phyloP scores from a whole-genome alignment of 495 filamentous ascomycete genomes.

The Alectoria sarmentosa region DNA sequence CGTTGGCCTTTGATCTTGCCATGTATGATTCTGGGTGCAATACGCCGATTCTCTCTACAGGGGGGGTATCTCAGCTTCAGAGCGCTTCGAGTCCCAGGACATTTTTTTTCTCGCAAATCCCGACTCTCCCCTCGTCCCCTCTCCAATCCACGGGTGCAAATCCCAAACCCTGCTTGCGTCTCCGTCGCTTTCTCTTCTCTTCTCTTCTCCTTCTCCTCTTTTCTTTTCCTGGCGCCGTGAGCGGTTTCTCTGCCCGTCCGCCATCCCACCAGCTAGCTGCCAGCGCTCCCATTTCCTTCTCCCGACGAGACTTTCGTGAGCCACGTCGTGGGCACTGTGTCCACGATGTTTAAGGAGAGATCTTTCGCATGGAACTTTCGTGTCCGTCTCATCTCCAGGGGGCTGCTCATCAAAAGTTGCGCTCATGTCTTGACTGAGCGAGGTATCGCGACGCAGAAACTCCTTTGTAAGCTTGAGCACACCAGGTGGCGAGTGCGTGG shows the following conservation, averaged over 20 bases:
- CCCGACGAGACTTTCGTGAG: background rate
- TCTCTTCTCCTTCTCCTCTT: background rate
- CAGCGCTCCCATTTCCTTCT: background rate
- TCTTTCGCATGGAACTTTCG: background rate
- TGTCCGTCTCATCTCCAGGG: background rate
- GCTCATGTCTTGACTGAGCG: background rate
- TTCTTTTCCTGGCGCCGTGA: background rate
- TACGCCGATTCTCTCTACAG: no score
- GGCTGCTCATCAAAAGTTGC: background rate
- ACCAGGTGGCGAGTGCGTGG: background rate
- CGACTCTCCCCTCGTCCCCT: no score
- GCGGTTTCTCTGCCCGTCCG: background rate
- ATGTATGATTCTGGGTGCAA: no score
- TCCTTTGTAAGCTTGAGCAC: background rate
- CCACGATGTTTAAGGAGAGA: background rate
- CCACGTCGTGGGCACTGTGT: background rate
- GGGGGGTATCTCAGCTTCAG: no score
- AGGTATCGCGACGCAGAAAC: background rate
- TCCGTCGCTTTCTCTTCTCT: background rate
- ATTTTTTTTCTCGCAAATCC: no score
- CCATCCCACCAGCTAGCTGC: background rate
- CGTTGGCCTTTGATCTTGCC: no score
- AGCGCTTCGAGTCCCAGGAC: no score
- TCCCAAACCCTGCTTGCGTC: background rate
- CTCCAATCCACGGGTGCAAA: no score